Base-by-base conservation (phyloP, 345 rosid species). In the Tarenaya hassleriana region DNA sequence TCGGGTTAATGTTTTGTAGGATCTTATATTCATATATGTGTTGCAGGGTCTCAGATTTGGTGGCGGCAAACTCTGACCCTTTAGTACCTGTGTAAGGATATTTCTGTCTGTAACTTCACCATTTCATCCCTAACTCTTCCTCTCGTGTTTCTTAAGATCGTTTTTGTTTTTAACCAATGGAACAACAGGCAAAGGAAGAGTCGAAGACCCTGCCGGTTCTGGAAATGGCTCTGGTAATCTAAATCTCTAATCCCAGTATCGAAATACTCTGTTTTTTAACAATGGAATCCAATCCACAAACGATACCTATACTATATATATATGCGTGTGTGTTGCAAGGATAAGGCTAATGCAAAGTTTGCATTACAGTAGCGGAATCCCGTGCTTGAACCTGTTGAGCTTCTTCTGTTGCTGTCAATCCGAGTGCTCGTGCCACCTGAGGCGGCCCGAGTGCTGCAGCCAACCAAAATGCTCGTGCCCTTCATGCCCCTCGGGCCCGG, bases 171-270 rank as follows among this genome's bases (percentile, higher is more conserved):
- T 19, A 45, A 31, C 13, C 32, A 21, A 64, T n/a, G n/a, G n/a
- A n/a, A n/a, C n/a, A n/a, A 62, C 77, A 90, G 94, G 69, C 68
- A 68, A 48, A 65, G 37, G 50, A 86, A 78, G 67, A 77, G 63
- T 16, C 68, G 79, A 63, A 74, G 73, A 68, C 58, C 80, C 4
- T 67, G 85, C 59, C 66, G 80, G 9, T 77, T 86, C 58, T 86
- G 91, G 95, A 80, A 82, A 56, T 78, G 89, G 97, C 86, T 88
- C 37, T 70, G 97, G 96, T 88, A 75, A 24, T 24, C 5, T 5
- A 24, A 24, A 24, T 24, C 5, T 24, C 29, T 24, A 24, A 2
- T 24, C 29, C 2, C 29, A 24, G 5, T 24, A 2, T 24, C 5
- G 29, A 24, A 24, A 24, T 5, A 24, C 29, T 24, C 2, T 2